Evolutionary conservation across 768 basidiomycete genomes (phyloP).

Genomic region (Mycena haematopus): DNA sequence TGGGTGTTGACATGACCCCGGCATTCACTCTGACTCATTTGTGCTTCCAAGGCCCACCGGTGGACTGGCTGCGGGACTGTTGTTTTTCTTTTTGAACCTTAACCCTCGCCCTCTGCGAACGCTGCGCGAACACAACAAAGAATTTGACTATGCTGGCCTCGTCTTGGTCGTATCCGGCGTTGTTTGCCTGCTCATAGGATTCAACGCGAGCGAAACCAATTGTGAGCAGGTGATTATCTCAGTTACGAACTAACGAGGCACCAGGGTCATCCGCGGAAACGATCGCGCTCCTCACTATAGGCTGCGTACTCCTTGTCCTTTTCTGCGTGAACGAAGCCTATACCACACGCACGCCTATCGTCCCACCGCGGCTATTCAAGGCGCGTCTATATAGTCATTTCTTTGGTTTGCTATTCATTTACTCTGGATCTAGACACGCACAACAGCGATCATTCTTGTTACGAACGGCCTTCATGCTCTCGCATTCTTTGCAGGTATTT

Average conservation of each 20-base stretch:
- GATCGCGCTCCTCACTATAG: conserved; percentile 66
- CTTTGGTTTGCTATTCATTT: neutral
- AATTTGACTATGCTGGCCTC: conserved; percentile 79
- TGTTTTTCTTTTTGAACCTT: conserved; percentile 78
- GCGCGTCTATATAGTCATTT: conserved; percentile 36
- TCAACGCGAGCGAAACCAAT: conserved; percentile 67
- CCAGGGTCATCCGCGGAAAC: too few species aligned
- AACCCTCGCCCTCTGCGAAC: conserved; percentile 72
- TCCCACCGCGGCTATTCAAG: conserved; percentile 79
- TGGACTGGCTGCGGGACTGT: conserved; percentile 61
- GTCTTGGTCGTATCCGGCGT: conserved; percentile 67
- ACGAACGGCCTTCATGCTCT: conserved; percentile 66
- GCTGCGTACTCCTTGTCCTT: conserved; percentile 54
- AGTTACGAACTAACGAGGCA: too few species aligned
- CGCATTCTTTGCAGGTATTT: conserved; percentile 64
- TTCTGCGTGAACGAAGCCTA: conserved; percentile 63
- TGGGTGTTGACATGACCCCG: conserved; percentile 43
- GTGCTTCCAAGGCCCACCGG: conserved; percentile 74
- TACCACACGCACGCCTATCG: conserved; percentile 70
- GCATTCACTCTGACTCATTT: too few species aligned
- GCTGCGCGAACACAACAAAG: conserved; percentile 57
- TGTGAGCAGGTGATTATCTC: conserved; percentile 52
- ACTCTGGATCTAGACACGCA: conserved; percentile 61
- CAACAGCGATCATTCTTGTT: conserved; percentile 66
- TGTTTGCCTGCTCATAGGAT: conserved; percentile 71